Conservation (phyloP, 2,329 filamentous ascomycete species). For the Alternaria solani region DNA sequence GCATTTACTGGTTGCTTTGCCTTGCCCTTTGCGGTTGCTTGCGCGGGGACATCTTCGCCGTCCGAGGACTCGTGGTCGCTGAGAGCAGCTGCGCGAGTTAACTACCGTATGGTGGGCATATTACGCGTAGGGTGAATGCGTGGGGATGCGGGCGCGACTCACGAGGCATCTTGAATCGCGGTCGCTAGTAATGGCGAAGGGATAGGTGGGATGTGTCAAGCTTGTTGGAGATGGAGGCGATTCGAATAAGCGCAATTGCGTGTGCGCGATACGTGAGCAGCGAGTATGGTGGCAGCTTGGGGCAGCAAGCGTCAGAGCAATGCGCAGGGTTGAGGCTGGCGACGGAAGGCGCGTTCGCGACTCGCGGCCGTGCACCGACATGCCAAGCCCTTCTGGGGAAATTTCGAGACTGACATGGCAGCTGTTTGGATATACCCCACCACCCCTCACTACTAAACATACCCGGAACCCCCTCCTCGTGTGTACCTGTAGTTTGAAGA, state of each 20-base stretch:
- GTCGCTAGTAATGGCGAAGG: slow-evolving; percentile 19
- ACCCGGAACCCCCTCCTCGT: slow-evolving; percentile 9
- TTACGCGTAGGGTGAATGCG: slow-evolving; percentile 6
- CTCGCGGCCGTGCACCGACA: slow-evolving; percentile 20
- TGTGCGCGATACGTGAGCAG: slow-evolving; percentile 7
- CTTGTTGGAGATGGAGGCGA: slow-evolving; percentile 7
- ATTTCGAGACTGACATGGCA: slow-evolving; percentile 31
- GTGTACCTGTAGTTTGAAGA: slow-evolving; percentile 8
- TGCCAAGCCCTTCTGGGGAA: slow-evolving; percentile 36
- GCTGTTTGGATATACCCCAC: slow-evolving; percentile 37
- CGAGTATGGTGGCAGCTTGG: slow-evolving; percentile 11
- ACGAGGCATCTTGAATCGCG: slow-evolving; percentile 44
- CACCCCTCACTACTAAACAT: slow-evolving; percentile 34
- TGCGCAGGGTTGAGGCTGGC: slow-evolving; percentile 14
- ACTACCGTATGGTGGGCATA: slow-evolving; percentile 8
- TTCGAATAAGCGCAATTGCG: slow-evolving; percentile 20
- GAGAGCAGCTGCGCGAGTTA: slow-evolving; percentile 49
- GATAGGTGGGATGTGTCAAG: not conserved
- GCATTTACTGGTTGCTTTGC: slow-evolving; percentile 6
- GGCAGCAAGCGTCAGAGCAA: slow-evolving; percentile 2
- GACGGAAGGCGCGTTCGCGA: slow-evolving; percentile 24
- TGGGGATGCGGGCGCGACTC: slow-evolving; percentile 27
- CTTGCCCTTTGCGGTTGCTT: slow-evolving; percentile 32
- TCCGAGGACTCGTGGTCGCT: slow-evolving; percentile 50
- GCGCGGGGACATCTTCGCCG: slow-evolving; percentile 38